Conservation (phyloP, 306 rosid species). For the Cyclanthera cordifolia region DNA sequence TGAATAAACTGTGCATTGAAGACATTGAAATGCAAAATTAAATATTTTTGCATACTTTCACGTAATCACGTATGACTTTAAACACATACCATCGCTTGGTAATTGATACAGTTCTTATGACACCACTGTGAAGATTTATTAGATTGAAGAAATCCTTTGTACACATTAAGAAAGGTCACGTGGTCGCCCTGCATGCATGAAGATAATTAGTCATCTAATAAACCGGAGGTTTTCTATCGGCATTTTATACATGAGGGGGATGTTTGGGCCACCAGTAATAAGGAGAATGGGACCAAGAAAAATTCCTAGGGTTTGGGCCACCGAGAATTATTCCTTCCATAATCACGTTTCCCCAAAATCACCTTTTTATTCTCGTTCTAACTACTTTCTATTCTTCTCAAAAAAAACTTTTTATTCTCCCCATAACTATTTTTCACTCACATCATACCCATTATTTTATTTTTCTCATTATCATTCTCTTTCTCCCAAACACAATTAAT, state of each 20-base stretch:
- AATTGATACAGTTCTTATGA: constrained; percentile 72
- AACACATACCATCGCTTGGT: constrained; percentile 78
- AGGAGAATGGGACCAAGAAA: no score
- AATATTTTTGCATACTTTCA: constrained; percentile 2
- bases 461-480: no score
- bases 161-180: constrained; percentile 77
- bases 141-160: constrained; percentile 85
- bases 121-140: constrained; percentile 95
- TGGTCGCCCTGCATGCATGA: constrained; percentile 68
- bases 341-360: no score
- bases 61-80: constrained; percentile 12
- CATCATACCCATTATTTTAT: no score
- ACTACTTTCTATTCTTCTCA: no score
- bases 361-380: no score
- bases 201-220: neutral
- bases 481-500: no score
- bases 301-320: no score
- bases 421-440: no score
- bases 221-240: neutral
- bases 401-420: no score
- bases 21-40: neutral
- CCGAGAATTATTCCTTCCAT: no score
- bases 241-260: neutral
- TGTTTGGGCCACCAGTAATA: no score
- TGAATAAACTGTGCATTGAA: neutral